Evolutionary conservation across 495 filamentous ascomycete genomes (phyloP).

Genomic region (Hypoxylon crocopeplum): DNA sequence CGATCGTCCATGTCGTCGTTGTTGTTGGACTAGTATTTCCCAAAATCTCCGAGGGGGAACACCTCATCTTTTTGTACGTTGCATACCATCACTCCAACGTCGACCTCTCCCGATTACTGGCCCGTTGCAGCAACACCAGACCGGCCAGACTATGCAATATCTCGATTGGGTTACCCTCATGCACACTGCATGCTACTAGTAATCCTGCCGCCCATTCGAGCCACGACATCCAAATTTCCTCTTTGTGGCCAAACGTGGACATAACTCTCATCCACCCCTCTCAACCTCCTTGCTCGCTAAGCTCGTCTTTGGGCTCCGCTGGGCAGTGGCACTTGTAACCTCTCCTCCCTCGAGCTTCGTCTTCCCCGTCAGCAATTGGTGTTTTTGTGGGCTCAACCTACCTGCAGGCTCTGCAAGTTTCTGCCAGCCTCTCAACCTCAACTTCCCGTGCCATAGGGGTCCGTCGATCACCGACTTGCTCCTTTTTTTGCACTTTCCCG

Average conservation of each 20-base stretch:
- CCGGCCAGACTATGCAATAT: constrained; percentile 49
- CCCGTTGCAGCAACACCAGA: constrained; percentile 35
- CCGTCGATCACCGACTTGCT: constrained; percentile 8
- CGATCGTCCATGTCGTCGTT: too few relatives aligned
- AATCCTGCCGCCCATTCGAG: constrained; percentile 64
- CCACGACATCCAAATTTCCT: constrained; percentile 59
- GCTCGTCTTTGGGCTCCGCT: constrained; percentile 40
- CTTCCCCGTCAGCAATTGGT: constrained; percentile 38
- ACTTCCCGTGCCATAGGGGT: constrained; percentile 5
- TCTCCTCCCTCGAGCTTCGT: not conserved
- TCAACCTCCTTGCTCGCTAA: constrained; percentile 35
- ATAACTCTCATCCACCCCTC: constrained; percentile 32
- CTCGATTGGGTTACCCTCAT: constrained; percentile 57
- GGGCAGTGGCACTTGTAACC: constrained; percentile 37
- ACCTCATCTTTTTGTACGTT: constrained; percentile 7
- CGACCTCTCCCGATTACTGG: constrained; percentile 22
- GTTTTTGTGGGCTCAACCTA: constrained; percentile 22
- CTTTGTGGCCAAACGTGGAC: constrained; percentile 41
- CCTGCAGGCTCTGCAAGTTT: constrained; percentile 27
- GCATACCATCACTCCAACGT: constrained; percentile 16
- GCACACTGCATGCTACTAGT: constrained; percentile 58
- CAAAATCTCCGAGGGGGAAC: not conserved
- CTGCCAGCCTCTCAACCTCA: constrained; percentile 8
- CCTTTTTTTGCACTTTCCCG: constrained; percentile 11
- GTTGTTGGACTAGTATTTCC: too few relatives aligned